These are phyloP conservation scores for Pachyrhizus erosus DNA, from an alignment of 306 rosid species.

Conservation along the genomic window DNA sequence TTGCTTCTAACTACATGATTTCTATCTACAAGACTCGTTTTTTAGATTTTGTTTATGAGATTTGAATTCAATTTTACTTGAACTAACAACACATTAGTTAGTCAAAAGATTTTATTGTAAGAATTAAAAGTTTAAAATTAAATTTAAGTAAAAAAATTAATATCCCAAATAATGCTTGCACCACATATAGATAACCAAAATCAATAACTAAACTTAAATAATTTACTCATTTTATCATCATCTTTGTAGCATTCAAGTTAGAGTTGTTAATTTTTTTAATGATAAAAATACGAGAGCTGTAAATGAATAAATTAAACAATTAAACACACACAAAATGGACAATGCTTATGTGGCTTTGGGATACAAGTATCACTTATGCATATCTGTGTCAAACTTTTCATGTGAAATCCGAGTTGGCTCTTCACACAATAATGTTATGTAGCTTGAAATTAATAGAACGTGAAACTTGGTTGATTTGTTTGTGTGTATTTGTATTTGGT, in stretches of 20 bases:
- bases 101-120: background rate
- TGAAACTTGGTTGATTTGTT: background rate
- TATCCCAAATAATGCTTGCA: background rate
- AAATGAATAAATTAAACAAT: background rate
- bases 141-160: background rate
- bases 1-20: no score
- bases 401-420: slow-evolving; percentile 34
- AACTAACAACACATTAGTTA: no score
- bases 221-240: background rate
- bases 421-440: background rate
- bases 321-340: background rate
- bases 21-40: no score
- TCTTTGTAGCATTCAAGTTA: no score
- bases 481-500: background rate
- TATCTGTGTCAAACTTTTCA: slow-evolving; percentile 30
- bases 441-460: background rate
- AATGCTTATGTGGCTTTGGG: background rate
- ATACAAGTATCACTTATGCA: slow-evolving; percentile 34
- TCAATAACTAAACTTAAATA: background rate
- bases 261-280: background rate
- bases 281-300: background rate
- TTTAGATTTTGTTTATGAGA: no score
- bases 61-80: no score
- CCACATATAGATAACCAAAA: background rate
- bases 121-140: background rate